phyloP scores from a whole-genome alignment of 208 protist genomes.

The Wallacemonas sp. region DNA sequence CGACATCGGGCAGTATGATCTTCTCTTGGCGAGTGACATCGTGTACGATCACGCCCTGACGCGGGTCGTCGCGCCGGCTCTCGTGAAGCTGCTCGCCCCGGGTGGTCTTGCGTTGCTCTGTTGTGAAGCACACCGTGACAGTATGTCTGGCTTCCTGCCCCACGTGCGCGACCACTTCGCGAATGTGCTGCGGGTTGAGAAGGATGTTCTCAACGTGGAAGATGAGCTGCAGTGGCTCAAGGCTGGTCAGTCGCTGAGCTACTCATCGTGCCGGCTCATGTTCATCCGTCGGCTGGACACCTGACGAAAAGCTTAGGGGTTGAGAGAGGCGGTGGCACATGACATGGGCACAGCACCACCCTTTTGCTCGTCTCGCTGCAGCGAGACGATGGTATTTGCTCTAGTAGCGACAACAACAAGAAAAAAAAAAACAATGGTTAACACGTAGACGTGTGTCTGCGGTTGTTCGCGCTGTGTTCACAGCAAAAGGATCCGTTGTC shows the following conservation, averaged over 20 bases:
- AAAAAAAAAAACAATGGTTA: background rate
- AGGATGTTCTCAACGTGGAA: conserved; percentile 25
- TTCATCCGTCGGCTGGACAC: conserved; percentile 11
- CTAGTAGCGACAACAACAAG: conserved; percentile 2
- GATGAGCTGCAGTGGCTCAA: conserved; percentile 18
- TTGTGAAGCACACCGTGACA: conserved; percentile 62
- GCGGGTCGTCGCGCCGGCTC: conserved; percentile 27
- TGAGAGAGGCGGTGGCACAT: no score
- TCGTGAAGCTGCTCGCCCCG: conserved; percentile 31
- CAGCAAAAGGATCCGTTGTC: no score
- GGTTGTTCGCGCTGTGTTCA: no score
- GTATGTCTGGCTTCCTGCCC: conserved; percentile 34
- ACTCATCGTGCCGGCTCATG: conserved; percentile 37
- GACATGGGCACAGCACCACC: no score
- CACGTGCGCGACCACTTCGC: conserved; percentile 15
- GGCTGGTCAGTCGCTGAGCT: conserved; percentile 21
- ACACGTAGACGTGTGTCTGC: background rate
- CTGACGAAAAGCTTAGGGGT: no score
- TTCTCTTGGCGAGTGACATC: conserved; percentile 55
- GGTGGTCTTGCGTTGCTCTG: conserved; percentile 51
- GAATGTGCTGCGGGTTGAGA: conserved; percentile 22
- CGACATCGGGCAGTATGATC: conserved; percentile 26
- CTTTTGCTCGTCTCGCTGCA: no score
- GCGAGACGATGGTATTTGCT: no score
- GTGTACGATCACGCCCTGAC: conserved; percentile 59